phyloP scores from a whole-genome alignment of 2,329 filamentous ascomycete species.

The Waltergamsia citrina region DNA sequence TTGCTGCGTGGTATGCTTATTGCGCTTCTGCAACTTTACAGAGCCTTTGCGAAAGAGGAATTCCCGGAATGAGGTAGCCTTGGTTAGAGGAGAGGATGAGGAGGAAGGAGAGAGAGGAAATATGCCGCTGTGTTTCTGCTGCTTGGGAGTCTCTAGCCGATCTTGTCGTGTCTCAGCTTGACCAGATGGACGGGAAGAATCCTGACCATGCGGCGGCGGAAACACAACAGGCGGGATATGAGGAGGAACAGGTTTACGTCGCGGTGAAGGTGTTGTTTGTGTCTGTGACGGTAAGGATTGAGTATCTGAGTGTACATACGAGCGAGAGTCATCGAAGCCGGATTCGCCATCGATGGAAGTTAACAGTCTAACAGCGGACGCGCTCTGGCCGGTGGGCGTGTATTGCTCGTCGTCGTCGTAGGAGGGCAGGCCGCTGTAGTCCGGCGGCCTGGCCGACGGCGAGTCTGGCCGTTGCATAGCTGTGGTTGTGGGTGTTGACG shows the following conservation, averaged over 20 bases:
- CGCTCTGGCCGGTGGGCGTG: constrained; percentile 35
- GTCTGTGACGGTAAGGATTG: too few relatives aligned
- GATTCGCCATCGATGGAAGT: constrained; percentile 51
- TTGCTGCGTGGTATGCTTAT: constrained; percentile 5
- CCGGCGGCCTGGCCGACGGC: constrained; percentile 43
- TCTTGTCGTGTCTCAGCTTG: too few relatives aligned
- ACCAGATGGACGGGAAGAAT: too few relatives aligned
- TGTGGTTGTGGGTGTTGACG: constrained; percentile 6
- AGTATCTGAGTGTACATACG: too few relatives aligned
- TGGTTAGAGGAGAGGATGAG: not conserved
- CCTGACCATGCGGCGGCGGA: too few relatives aligned
- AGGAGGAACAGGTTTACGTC: too few relatives aligned
- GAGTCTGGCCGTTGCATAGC: constrained; percentile 41
- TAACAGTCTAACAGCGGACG: constrained; percentile 49
- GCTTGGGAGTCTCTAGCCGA: too few relatives aligned
- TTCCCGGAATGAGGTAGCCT: not conserved
- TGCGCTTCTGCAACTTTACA: constrained; percentile 41
- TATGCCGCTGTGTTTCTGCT: not conserved
- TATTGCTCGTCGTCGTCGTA: constrained; percentile 47
- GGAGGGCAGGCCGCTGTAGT: constrained; percentile 41
- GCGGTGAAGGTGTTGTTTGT: too few relatives aligned
- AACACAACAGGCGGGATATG: not conserved
- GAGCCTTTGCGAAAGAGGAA: constrained; percentile 11
- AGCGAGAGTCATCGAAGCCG: constrained; percentile 24
- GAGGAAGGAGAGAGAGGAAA: not conserved